A percentile compares a stretch with the other conserved stretches of the same genome.
Conservation (phyloP, 2,329 filamentous ascomycete species). For the Fusarium concolor region DNA sequence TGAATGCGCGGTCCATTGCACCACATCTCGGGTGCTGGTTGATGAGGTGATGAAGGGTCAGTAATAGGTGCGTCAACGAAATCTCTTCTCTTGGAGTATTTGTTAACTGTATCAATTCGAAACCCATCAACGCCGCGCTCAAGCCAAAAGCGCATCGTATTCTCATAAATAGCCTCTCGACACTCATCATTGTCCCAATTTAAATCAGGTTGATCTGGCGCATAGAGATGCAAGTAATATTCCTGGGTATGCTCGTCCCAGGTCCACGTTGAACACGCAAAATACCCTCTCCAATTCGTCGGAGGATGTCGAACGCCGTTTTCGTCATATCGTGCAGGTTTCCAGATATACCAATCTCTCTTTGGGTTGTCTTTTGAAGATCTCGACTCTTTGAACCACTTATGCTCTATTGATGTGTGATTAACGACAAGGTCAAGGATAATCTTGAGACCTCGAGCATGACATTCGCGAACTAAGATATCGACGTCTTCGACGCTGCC, state of each 20-base stretch:
- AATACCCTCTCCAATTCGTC: slow-evolving; percentile 66
- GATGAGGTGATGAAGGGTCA: slow-evolving; percentile 52
- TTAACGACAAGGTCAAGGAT: slow-evolving; percentile 81
- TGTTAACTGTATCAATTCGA: slow-evolving; percentile 76
- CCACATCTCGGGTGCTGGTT: slow-evolving; percentile 62
- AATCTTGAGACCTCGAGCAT: slow-evolving; percentile 71
- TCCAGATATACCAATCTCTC: slow-evolving; percentile 75
- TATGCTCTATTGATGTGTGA: slow-evolving; percentile 69
- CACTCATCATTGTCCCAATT: slow-evolving; percentile 80
- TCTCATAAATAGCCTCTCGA: slow-evolving; percentile 73
- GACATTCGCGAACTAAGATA: slow-evolving; percentile 67
- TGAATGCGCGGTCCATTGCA: slow-evolving; percentile 72
- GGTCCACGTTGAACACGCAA: slow-evolving; percentile 63
- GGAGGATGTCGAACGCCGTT: slow-evolving; percentile 67
- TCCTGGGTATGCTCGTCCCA: slow-evolving; percentile 63
- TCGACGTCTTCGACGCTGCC: slow-evolving; percentile 76
- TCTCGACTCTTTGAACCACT: slow-evolving; percentile 68
- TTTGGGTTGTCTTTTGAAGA: slow-evolving; percentile 63
- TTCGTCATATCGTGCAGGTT: slow-evolving; percentile 63
- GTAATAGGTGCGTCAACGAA: slow-evolving; percentile 65
- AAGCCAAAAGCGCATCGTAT: slow-evolving; percentile 79
- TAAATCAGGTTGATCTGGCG: slow-evolving; percentile 77
- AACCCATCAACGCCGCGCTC: slow-evolving; percentile 74
- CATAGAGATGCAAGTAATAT: slow-evolving; percentile 72
- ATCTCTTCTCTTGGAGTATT: slow-evolving; percentile 70